phyloP scores from a whole-genome alignment of 805 yeast genomes.

The Yarrowia osloensis region DNA sequence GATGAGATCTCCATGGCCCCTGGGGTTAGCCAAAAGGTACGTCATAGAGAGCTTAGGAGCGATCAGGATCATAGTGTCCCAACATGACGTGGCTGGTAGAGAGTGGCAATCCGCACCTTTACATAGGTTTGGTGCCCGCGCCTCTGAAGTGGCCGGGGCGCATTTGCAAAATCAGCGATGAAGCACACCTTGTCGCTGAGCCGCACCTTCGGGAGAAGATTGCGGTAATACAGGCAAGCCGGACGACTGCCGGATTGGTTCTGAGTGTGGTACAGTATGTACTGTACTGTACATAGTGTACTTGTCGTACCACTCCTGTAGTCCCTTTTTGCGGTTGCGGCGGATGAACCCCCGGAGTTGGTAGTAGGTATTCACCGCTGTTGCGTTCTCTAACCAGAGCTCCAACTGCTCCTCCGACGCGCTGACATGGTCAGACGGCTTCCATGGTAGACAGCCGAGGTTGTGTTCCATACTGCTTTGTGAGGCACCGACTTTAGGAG shows the following conservation, averaged over 20 bases:
- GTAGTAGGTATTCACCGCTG: background rate
- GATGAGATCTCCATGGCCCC: too few species aligned
- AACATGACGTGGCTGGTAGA: background rate
- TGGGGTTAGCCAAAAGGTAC: too few species aligned
- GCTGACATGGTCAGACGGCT: background rate
- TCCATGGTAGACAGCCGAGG: background rate
- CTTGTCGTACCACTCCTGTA: background rate
- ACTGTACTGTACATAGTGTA: too few species aligned
- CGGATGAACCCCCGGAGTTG: too few species aligned
- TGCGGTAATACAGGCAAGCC: background rate
- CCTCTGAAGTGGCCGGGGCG: background rate
- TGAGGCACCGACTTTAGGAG: background rate
- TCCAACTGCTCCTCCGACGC: background rate
- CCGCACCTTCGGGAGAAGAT: background rate
- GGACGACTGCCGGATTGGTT: background rate
- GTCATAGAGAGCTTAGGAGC: too few species aligned
- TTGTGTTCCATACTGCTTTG: background rate
- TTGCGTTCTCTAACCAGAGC: too few species aligned
- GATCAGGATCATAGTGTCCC: background rate
- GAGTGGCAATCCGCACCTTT: background rate
- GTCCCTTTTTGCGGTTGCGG: background rate
- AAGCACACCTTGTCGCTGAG: background rate
- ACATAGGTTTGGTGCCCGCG: background rate
- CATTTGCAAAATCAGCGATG: background rate
- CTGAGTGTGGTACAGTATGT: too few species aligned